Percentiles rank a stretch among this genome's conserved stretches.
phyloP scores from a whole-genome alignment of 768 basidiomycete genomes.

The Termitomyces heimii region DNA sequence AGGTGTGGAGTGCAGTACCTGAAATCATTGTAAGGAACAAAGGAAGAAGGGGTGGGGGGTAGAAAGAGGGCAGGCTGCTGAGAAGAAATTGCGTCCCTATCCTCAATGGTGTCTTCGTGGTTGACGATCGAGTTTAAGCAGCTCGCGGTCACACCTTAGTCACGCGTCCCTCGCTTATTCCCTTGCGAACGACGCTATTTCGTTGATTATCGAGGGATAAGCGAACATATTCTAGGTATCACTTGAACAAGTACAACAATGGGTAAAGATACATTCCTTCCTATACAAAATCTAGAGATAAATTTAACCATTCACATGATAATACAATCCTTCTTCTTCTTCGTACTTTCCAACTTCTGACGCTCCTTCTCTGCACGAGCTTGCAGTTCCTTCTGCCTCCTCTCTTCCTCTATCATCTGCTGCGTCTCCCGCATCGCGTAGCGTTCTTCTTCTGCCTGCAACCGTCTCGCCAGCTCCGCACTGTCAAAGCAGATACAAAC shows the following conservation, averaged over 20 bases:
- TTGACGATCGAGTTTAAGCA: too few species aligned
- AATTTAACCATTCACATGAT: constrained; percentile 38
- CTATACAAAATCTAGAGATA: constrained; percentile 1
- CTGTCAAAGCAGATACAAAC: constrained; percentile 27
- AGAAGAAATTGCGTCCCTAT: too few species aligned
- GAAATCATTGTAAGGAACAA: too few species aligned
- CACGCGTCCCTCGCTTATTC: too few species aligned
- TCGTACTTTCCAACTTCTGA: constrained; percentile 32
- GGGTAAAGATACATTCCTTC: neutral
- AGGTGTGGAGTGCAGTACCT: too few species aligned
- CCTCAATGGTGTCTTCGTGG: too few species aligned
- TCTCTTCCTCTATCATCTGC: constrained; percentile 21
- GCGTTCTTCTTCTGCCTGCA: constrained; percentile 80
- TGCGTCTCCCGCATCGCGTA: constrained; percentile 32
- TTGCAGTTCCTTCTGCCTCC: constrained; percentile 19
- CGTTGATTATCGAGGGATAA: too few species aligned
- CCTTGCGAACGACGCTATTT: too few species aligned
- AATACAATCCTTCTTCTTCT: constrained; percentile 47
- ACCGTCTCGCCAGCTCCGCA: constrained; percentile 61
- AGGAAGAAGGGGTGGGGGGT: too few species aligned
- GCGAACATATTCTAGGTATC: too few species aligned
- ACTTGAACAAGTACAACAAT: neutral
- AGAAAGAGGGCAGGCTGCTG: too few species aligned
- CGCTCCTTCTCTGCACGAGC: constrained; percentile 20
- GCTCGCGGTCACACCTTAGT: too few species aligned